Evolutionary conservation across 2,329 filamentous ascomycete species (phyloP).

Genomic region (Colletotrichum gloeosporioides): DNA sequence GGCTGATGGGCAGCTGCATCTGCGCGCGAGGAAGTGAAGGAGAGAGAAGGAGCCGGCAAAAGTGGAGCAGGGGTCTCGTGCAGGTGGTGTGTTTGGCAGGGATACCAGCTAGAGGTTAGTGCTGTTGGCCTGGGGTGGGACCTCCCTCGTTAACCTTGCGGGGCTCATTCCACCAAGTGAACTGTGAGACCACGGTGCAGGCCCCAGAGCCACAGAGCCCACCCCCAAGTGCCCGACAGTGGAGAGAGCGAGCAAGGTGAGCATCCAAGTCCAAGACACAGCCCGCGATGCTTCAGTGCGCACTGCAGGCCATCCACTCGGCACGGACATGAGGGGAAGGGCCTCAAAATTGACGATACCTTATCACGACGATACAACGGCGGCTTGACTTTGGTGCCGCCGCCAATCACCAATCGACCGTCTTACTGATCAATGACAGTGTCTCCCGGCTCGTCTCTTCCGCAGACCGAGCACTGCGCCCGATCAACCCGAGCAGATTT

Average conservation of each 20-base stretch:
- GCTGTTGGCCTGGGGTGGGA: neutral
- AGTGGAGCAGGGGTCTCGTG: conserved; percentile 9
- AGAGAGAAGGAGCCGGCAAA: neutral
- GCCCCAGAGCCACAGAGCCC: neutral
- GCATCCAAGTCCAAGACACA: neutral
- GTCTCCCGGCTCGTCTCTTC: neutral
- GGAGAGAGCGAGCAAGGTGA: neutral
- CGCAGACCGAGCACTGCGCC: conserved; percentile 1
- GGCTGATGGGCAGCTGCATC: neutral
- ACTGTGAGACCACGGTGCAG: neutral
- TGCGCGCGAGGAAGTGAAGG: neutral
- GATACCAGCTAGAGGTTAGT: neutral
- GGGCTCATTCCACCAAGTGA: neutral
- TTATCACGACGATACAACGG: neutral
- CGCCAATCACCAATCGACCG: neutral
- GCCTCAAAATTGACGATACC: conserved; percentile 5
- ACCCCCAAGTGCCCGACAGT: conserved; percentile 6
- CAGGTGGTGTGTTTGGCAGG: conserved; percentile 1
- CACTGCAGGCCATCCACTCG: neutral
- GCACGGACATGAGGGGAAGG: neutral
- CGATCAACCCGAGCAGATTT: neutral
- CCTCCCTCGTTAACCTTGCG: neutral
- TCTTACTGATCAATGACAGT: neutral
- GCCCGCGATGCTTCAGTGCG: neutral
- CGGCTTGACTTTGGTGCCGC: neutral